These are phyloP conservation scores for Verticillium albo-atrum DNA, from an alignment of 2,329 filamentous ascomycete species.

Conservation along the genomic window DNA sequence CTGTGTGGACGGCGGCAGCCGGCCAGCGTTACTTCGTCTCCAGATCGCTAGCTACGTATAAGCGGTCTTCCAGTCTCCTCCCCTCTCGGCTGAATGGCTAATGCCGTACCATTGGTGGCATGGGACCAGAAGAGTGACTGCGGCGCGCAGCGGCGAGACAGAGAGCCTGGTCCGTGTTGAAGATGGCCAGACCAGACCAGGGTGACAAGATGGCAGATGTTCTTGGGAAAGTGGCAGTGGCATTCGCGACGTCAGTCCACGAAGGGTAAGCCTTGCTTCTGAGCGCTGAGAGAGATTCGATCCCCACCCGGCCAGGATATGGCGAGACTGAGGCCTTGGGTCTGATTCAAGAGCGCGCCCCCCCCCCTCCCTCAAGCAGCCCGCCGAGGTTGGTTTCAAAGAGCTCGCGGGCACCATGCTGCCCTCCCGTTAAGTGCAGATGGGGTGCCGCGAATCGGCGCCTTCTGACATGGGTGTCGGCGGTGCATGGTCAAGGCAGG, in stretches of 20 bases:
- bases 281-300: background rate
- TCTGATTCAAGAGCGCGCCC: background rate
- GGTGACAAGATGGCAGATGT: constrained; percentile 7
- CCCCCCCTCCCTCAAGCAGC: background rate
- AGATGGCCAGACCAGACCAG: background rate
- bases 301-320: background rate
- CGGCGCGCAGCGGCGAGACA: constrained; percentile 17
- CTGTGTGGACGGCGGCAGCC: background rate
- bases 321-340: background rate
- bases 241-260: background rate
- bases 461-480: background rate
- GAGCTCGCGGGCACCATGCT: background rate
- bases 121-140: background rate
- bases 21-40: background rate
- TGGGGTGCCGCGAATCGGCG: background rate
- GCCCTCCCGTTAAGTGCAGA: background rate
- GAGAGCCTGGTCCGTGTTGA: constrained; percentile 18
- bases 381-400: background rate
- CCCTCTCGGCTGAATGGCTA: background rate
- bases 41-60: background rate
- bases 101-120: background rate
- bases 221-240: background rate
- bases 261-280: background rate
- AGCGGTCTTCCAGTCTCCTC: background rate
- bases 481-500: background rate